A percentile compares a stretch with the other conserved stretches of the same genome.
Conservation (phyloP, 805 yeast species). For the Metschnikowia hibisci region DNA sequence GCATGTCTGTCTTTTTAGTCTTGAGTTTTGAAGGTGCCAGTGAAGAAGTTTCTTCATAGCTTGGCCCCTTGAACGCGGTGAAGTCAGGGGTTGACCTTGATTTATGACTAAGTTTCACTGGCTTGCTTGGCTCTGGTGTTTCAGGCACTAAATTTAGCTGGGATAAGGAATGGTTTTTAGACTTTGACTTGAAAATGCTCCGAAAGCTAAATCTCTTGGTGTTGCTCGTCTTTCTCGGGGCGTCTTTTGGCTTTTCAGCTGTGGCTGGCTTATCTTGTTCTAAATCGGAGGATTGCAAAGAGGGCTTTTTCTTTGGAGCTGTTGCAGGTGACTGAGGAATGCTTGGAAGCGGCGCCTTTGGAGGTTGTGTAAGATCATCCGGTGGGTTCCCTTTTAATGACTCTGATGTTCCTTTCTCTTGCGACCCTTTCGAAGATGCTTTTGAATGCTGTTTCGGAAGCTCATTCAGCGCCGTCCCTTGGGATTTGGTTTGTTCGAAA, state of each 20-base stretch:
- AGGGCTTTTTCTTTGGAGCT: too few species aligned
- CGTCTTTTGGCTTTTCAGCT: slow-evolving; percentile 2
- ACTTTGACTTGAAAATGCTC: slow-evolving; percentile 35
- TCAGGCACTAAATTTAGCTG: slow-evolving; percentile 12
- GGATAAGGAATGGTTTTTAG: slow-evolving; percentile 26
- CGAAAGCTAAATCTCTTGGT: slow-evolving; percentile 37
- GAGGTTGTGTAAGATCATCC: neutral
- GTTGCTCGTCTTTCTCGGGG: slow-evolving; percentile 5
- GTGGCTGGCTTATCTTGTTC: neutral
- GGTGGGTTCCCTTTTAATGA: neutral
- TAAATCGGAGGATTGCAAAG: too few species aligned
- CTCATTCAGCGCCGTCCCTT: neutral
- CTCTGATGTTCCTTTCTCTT: neutral
- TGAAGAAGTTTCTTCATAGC: slow-evolving; percentile 14
- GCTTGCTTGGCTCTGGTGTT: slow-evolving; percentile 9
- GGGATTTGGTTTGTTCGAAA: neutral
- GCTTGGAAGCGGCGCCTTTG: too few species aligned
- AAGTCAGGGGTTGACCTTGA: slow-evolving; percentile 33
- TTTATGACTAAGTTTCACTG: slow-evolving; percentile 21
- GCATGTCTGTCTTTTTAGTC: neutral
- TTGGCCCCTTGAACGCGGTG: slow-evolving; percentile 7
- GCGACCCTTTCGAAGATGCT: neutral
- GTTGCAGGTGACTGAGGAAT: too few species aligned
- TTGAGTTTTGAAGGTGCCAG: slow-evolving; percentile 9
- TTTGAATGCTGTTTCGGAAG: neutral